phyloP scores from a whole-genome alignment of 768 basidiomycete species.

The Fibroporia radiculosa region DNA sequence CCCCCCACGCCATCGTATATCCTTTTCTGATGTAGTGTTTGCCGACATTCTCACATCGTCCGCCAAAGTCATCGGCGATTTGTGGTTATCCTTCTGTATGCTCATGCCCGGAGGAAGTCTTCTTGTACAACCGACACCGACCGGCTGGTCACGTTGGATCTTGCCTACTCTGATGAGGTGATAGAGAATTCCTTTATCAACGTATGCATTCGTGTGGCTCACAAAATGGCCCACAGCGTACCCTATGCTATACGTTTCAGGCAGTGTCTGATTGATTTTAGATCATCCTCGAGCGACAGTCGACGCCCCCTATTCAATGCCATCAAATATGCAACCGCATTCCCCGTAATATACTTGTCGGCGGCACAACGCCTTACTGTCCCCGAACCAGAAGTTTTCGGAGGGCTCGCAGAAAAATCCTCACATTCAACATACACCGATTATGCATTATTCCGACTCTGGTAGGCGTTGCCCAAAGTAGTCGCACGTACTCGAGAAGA shows the following conservation, averaged over 20 bases:
- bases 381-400: slow-evolving; percentile 44
- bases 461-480: slow-evolving; percentile 40
- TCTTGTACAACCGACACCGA: slow-evolving; percentile 50
- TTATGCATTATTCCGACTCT: slow-evolving; percentile 74
- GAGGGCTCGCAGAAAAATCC: slow-evolving; percentile 39
- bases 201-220: not conserved
- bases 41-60: slow-evolving; percentile 96
- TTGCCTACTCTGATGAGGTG: slow-evolving; percentile 86
- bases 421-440: too few relatives aligned
- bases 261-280: slow-evolving; percentile 89
- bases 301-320: slow-evolving; percentile 82
- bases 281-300: slow-evolving; percentile 50
- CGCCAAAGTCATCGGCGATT: slow-evolving; percentile 92
- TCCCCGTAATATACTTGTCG: slow-evolving; percentile 92
- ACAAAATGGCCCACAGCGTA: slow-evolving; percentile 39
- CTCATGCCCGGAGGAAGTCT: slow-evolving; percentile 80
- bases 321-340: slow-evolving; percentile 91
- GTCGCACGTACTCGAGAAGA: too few relatives aligned
- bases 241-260: slow-evolving; percentile 89
- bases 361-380: slow-evolving; percentile 78
- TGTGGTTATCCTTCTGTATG: slow-evolving; percentile 86
- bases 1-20: slow-evolving; percentile 55
- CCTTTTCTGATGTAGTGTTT: slow-evolving; percentile 88
- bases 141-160: slow-evolving; percentile 66
- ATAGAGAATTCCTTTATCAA: slow-evolving; percentile 8